phyloP scores from a whole-genome alignment of 2,329 filamentous ascomycete genomes.

The Penicillium brasilianum region DNA sequence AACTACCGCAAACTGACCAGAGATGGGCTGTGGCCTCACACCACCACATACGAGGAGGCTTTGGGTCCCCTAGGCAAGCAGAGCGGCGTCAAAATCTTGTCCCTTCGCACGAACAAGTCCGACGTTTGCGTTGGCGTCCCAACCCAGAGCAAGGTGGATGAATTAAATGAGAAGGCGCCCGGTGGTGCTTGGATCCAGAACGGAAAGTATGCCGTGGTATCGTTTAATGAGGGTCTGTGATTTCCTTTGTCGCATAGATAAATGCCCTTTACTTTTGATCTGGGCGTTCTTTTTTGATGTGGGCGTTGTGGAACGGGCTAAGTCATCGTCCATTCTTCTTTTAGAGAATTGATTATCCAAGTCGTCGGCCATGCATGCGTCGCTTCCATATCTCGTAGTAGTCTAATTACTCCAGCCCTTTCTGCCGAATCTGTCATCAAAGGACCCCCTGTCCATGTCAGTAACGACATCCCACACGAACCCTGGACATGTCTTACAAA shows the following conservation, averaged over 20 bases:
- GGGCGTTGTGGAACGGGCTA: slow-evolving; percentile 3
- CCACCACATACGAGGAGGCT: slow-evolving; percentile 26
- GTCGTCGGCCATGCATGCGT: slow-evolving; percentile 18
- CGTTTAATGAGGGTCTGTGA: slow-evolving; percentile 16
- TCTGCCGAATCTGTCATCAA: slow-evolving; percentile 17
- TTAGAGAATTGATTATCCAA: slow-evolving; percentile 18
- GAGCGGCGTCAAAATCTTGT: slow-evolving; percentile 11
- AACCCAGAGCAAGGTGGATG: slow-evolving; percentile 25
- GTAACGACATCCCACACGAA: slow-evolving; percentile 3
- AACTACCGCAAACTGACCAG: slow-evolving; percentile 32
- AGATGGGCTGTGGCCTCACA: slow-evolving; percentile 29
- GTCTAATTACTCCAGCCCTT: slow-evolving; percentile 14
- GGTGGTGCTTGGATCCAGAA: slow-evolving; percentile 21
- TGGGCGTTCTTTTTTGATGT: no score
- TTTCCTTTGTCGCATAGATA: slow-evolving; percentile 6
- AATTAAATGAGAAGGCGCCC: slow-evolving; percentile 19
- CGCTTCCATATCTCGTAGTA: slow-evolving; percentile 20
- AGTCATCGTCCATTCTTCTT: slow-evolving; percentile 15
- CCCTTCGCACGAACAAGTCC: slow-evolving; percentile 15
- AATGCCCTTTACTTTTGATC: slow-evolving; percentile 5
- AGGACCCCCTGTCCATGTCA: slow-evolving; percentile 13
- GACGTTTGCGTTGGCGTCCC: slow-evolving; percentile 17
- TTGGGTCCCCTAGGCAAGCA: slow-evolving; percentile 26
- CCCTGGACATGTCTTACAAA: slow-evolving; percentile 7
- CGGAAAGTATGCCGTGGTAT: slow-evolving; percentile 29